A percentile compares a stretch with the other conserved stretches of the same genome.
Conservation (phyloP, 768 basidiomycete genomes). For the Amanita subjunquillea region DNA sequence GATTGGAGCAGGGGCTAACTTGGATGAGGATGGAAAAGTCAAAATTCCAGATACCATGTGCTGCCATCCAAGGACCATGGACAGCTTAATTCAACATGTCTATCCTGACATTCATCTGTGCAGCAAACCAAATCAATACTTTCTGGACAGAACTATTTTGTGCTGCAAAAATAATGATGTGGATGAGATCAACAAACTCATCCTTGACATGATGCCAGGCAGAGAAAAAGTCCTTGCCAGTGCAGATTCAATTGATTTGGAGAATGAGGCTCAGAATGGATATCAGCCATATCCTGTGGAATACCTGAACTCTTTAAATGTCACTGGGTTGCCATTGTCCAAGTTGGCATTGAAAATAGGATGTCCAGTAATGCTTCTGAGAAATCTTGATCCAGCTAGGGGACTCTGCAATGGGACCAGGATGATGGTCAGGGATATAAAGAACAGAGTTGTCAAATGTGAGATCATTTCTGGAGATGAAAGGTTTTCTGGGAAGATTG, state of each 20-base stretch:
- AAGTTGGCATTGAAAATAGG: slow-evolving; percentile 22
- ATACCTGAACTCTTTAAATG: slow-evolving; percentile 25
- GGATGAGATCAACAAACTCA: slow-evolving; percentile 16
- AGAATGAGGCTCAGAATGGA: slow-evolving; percentile 11
- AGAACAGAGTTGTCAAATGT: slow-evolving; percentile 21
- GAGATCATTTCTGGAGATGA: slow-evolving; percentile 16
- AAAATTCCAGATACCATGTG: neutral
- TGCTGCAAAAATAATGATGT: slow-evolving; percentile 23
- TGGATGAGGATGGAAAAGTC: neutral
- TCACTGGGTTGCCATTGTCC: slow-evolving; percentile 27
- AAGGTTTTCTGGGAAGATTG: slow-evolving; percentile 17
- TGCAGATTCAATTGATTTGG: slow-evolving; percentile 17
- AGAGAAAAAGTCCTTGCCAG: slow-evolving; percentile 12
- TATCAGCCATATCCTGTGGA: slow-evolving; percentile 23
- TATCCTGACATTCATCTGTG: slow-evolving; percentile 11
- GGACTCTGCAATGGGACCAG: slow-evolving; percentile 25
- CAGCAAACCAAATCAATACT: slow-evolving; percentile 14
- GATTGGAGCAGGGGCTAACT: slow-evolving; percentile 14
- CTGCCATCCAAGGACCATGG: slow-evolving; percentile 13
- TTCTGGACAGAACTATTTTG: slow-evolving; percentile 23
- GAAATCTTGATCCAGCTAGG: slow-evolving; percentile 26
- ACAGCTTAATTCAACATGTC: slow-evolving; percentile 17
- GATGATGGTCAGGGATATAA: slow-evolving; percentile 18
- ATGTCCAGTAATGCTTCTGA: slow-evolving; percentile 30
- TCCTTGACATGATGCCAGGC: slow-evolving; percentile 8